phyloP scores from a whole-genome alignment of 805 yeast genomes.

The Wickerhamomyces bisporus region DNA sequence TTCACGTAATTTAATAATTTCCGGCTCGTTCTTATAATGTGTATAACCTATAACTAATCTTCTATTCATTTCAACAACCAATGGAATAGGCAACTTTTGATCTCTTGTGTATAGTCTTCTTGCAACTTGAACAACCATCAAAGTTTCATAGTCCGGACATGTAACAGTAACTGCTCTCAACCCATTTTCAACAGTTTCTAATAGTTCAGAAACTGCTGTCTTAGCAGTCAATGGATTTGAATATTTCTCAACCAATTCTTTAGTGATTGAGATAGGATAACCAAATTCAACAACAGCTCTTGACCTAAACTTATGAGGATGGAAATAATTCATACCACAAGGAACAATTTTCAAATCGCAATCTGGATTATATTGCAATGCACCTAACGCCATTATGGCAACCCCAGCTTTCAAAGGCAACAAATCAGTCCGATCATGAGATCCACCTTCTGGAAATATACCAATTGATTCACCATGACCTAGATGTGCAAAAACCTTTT shows the following conservation, averaged over 20 bases:
- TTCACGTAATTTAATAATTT: constrained; percentile 51
- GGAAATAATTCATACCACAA: constrained; percentile 94
- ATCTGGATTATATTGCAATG: constrained; percentile 70
- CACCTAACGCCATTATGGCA: constrained; percentile 96
- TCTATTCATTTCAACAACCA: constrained; percentile 88
- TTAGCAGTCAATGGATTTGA: constrained; percentile 52
- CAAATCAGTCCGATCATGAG: constrained; percentile 88
- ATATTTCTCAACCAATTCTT: constrained; percentile 61
- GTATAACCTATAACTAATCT: constrained; percentile 79
- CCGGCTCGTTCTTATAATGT: constrained; percentile 65
- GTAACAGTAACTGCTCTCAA: constrained; percentile 87
- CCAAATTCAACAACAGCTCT: constrained; percentile 95
- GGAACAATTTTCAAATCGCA: constrained; percentile 85
- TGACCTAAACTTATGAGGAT: constrained; percentile 88
- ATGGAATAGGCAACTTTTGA: constrained; percentile 68
- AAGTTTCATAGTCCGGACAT: constrained; percentile 87
- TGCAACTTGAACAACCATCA: constrained; percentile 93
- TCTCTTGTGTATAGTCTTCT: constrained; percentile 82
- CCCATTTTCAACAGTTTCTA: constrained; percentile 70
- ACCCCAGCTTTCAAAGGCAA: constrained; percentile 95
- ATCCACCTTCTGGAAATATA: constrained; percentile 97
- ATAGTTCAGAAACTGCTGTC: constrained; percentile 66
- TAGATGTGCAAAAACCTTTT: constrained; percentile 78
- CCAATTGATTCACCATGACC: constrained; percentile 80
- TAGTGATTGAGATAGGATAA: constrained; percentile 65